Percentiles rank a stretch among this genome's conserved stretches.
phyloP scores from a whole-genome alignment of 768 basidiomycete species.

The Boletus rufocinnamomeus region DNA sequence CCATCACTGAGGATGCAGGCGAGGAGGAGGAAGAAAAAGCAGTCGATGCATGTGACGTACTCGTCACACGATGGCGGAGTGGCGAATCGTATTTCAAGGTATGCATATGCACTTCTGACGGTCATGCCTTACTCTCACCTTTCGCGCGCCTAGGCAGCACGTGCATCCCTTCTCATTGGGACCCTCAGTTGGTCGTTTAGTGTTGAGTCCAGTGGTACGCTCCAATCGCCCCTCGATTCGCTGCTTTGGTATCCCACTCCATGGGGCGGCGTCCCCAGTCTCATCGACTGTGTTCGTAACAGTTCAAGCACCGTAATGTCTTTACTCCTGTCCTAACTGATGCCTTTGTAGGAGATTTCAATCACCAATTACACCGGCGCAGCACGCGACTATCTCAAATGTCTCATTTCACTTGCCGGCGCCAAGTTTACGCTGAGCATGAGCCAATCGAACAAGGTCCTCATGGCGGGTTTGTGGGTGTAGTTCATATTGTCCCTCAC shows the following conservation, averaged over 20 bases:
- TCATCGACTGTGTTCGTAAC: conserved; percentile 58
- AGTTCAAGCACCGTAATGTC: not conserved
- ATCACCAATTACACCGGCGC: conserved; percentile 90
- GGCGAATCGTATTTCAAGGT: conserved; percentile 75
- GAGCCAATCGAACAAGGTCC: conserved; percentile 71
- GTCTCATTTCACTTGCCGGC: conserved; percentile 74
- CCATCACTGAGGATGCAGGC: conserved; percentile 49
- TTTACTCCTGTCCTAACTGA: not conserved
- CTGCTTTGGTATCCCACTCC: conserved; percentile 87
- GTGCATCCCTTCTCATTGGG: conserved; percentile 50
- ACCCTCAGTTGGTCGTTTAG: conserved; percentile 84
- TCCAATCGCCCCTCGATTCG: conserved; percentile 68
- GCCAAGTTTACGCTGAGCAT: conserved; percentile 82
- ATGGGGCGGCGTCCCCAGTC: conserved; percentile 55
- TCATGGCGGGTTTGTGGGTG: conserved; percentile 83
- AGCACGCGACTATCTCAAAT: conserved; percentile 85
- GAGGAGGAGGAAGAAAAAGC: conserved; percentile 33
- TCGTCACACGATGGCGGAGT: conserved; percentile 68
- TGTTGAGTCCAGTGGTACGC: conserved; percentile 61
- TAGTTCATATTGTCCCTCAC: not conserved
- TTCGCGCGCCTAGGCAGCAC: conserved; percentile 52
- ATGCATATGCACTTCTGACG: conserved; percentile 42
- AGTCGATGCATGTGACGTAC: conserved; percentile 62
- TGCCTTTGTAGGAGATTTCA: conserved; percentile 60
- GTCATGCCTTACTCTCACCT: not conserved